Base-by-base conservation (phyloP, 768 basidiomycete genomes). In the Cyclocybe cylindracea region DNA sequence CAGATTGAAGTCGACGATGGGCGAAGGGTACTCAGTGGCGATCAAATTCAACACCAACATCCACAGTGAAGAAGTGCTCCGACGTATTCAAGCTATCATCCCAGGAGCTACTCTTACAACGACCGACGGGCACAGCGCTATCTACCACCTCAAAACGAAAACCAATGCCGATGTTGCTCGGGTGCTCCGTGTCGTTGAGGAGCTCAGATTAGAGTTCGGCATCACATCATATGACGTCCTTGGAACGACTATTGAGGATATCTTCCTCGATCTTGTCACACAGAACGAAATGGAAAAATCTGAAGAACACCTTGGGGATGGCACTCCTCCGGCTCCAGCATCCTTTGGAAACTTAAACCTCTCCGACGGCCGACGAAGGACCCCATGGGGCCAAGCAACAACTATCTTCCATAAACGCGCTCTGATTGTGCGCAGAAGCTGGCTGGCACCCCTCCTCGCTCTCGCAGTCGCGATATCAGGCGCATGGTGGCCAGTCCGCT, bases 191-290 rank as follows among this genome's bases (percentile, higher is more conserved):
- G 65, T 91, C 1, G 80, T 87, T 16, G 56, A 66, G 1, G 72
- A 83, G 34, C 70, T 67, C 37, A 61, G 52, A n/a, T 53, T 53
- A 0, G 69, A 75, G 31, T 44, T 43, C 38, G 54, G 60, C 4
- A 71, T 89, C 36, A 59, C 62, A 0, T 79, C 79, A 0, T 88
- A 86, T 60, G 86, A 91, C 49, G 75, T 90, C 18, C 67, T 86
- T 16, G 85, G 86, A 5, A 86, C 89, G 0, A 82, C 87, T 7
- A 85, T 92, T 38, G 90, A 92, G 63, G 87, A 91, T 50, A 87
- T 92, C 38, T 92, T 92, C 70, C 74, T 92, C 10, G 76, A 79
- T 39, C 68, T 92, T 5, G 87, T 91, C 84, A 65, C 69, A 35
- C 69, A 76, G 8, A 71, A 78, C 29, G 66, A 74, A n/a, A 52